Evolutionary conservation across 352 stramenopile species (phyloP).

Genomic region (Globisporangium nodosum): DNA sequence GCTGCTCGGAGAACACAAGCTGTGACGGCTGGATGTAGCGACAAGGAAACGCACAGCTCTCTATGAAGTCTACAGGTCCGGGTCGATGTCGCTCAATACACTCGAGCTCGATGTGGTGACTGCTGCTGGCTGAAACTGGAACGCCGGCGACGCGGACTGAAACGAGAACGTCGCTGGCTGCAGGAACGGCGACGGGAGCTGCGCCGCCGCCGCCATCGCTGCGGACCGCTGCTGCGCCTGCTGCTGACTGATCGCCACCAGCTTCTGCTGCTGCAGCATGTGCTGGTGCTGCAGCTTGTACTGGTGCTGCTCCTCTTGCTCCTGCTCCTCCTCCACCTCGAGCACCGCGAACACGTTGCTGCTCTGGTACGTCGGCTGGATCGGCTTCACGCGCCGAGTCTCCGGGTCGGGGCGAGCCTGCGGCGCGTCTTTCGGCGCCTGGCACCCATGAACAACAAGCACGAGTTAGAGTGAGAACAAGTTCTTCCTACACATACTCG

Average conservation of each 20-base stretch:
- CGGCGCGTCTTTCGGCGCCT: slow-evolving; percentile 34
- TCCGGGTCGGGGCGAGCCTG: slow-evolving; percentile 17
- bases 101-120: slow-evolving; percentile 3
- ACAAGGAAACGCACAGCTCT: not conserved
- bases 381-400: slow-evolving; percentile 17
- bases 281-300: slow-evolving; percentile 10
- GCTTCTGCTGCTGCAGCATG: slow-evolving; percentile 9
- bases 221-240: slow-evolving; percentile 7
- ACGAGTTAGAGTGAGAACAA: not conserved
- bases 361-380: slow-evolving; percentile 27
- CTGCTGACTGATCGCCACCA: slow-evolving; percentile 5
- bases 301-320: slow-evolving; percentile 17
- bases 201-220: slow-evolving; percentile 10
- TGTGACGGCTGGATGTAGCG: no score
- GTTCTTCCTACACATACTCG: no score
- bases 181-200: slow-evolving; percentile 32
- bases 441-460: not conserved
- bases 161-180: slow-evolving; percentile 75
- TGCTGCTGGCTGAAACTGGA: slow-evolving; percentile 19
- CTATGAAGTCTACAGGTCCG: slow-evolving; percentile 29
- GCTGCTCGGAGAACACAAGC: not conserved
- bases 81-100: slow-evolving; percentile 31
- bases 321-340: slow-evolving; percentile 41
- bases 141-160: slow-evolving; percentile 14
- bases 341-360: slow-evolving; percentile 66